These are phyloP conservation scores for Lepraria neglecta DNA, from an alignment of 495 filamentous ascomycete species.

Conservation along the genomic window DNA sequence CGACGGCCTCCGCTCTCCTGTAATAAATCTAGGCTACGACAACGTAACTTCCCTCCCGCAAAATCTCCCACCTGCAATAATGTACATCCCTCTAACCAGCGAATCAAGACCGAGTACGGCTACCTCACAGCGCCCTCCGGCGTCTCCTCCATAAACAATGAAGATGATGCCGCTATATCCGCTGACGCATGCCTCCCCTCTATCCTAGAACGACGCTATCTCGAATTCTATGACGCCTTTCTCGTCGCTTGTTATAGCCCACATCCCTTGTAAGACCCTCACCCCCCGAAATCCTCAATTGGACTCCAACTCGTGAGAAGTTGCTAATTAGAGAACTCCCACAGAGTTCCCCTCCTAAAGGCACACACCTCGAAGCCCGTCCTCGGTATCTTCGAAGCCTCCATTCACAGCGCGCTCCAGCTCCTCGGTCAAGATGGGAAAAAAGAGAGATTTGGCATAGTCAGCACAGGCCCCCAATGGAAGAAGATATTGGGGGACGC, in stretches of 20 bases:
- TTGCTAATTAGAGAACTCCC: no score
- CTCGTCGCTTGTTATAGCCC: conserved; percentile 85
- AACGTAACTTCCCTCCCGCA: conserved; percentile 34
- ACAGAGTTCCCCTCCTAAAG: conserved; percentile 47
- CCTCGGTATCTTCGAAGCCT: conserved; percentile 84
- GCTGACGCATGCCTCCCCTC: conserved; percentile 46
- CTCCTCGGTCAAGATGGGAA: conserved; percentile 32
- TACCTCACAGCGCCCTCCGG: conserved; percentile 52
- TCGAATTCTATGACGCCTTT: conserved; percentile 62
- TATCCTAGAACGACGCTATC: conserved; percentile 37
- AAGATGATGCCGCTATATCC: conserved; percentile 43
- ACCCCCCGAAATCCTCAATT: no score
- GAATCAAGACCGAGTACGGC: conserved; percentile 41
- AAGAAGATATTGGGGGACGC: conserved; percentile 60
- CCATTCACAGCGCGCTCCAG: conserved; percentile 46
- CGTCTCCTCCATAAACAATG: conserved; percentile 45
- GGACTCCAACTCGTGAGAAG: no score
- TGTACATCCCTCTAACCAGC: conserved; percentile 19
- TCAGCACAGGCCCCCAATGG: conserved; percentile 83
- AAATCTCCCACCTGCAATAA: neutral
- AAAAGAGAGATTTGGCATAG: conserved; percentile 70
- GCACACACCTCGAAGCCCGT: conserved; percentile 45
- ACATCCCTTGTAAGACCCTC: conserved; percentile 54
- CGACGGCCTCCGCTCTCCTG: conserved; percentile 57
- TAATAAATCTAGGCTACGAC: conserved; percentile 45